A percentile compares a stretch with the other conserved stretches of the same genome.
Conservation (phyloP, 805 yeast species). For the Candida argentea region DNA sequence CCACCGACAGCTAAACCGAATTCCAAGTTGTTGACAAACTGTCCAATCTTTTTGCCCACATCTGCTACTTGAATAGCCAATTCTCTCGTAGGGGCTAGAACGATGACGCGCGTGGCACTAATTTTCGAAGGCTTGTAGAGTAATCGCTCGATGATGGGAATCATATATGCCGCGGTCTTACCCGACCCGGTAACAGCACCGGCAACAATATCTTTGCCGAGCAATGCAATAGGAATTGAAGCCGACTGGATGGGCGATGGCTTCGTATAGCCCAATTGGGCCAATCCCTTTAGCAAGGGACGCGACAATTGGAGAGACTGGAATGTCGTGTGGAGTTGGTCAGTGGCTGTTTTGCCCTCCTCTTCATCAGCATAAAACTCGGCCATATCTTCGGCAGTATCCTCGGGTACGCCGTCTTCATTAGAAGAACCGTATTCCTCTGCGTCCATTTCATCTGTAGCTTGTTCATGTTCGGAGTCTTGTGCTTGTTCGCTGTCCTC, state of each 20-base stretch:
- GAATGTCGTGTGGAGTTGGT: slow-evolving; percentile 52
- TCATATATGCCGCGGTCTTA: slow-evolving; percentile 96
- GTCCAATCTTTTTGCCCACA: slow-evolving; percentile 80
- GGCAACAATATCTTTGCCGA: slow-evolving; percentile 95
- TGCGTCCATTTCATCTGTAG: slow-evolving; percentile 13
- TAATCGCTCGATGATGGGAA: slow-evolving; percentile 89
- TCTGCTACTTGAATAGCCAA: slow-evolving; percentile 93
- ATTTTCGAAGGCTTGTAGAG: slow-evolving; percentile 79
- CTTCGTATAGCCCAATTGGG: slow-evolving; percentile 68
- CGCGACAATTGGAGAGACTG: slow-evolving; percentile 75
- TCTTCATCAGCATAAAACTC: slow-evolving; percentile 63
- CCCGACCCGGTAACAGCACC: slow-evolving; percentile 99
- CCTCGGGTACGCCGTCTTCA: slow-evolving; percentile 38
- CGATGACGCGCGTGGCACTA: slow-evolving; percentile 83
- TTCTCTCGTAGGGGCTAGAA: slow-evolving; percentile 95
- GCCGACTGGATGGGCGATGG: slow-evolving; percentile 95
- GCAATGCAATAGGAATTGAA: slow-evolving; percentile 82
- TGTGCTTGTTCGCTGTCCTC: slow-evolving; percentile 20
- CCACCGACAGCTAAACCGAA: slow-evolving; percentile 98
- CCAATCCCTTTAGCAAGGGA: slow-evolving; percentile 77
- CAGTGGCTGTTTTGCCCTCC: slow-evolving; percentile 33
- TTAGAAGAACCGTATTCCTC: too few relatives aligned
- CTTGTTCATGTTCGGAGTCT: slow-evolving; percentile 23
- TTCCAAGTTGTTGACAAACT: slow-evolving; percentile 63
- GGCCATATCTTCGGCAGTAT: slow-evolving; percentile 75